Base-by-base conservation (phyloP, 1,284 basidiomycete species). In the Ganoderma leucocontextum region DNA sequence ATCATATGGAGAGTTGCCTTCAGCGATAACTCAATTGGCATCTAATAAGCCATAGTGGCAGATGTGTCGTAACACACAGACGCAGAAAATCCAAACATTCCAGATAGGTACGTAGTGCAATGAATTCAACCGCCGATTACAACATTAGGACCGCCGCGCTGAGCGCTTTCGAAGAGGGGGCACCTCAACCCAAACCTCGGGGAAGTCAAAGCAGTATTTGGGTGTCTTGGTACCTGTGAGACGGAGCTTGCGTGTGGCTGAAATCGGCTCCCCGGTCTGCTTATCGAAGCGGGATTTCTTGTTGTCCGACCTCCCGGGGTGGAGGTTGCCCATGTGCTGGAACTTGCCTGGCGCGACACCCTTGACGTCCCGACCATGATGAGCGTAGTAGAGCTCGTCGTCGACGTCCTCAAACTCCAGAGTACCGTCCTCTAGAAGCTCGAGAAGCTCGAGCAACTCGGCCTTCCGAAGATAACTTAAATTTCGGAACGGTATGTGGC, bases 251-350 rank as follows among this genome's bases (percentile, higher is more conserved):
- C 49, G 44, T 12, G 25, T 36, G 22, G 22, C n/a, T 4, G 59
- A 65, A 29, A 60, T 33, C 5, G 59, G 64, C 59, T 60, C 7
- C 7, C 64, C 64, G 2, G 64, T 65, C 47, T 41, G 13, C 35
- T 52, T 35, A 25, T 65, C 36, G 38, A 65, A 65, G 2, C 64
- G 64, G 2, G 64, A 65, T 49, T 65, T 65, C 38, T 65, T 65
- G 47, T 35, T 53, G 38, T 65, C 64, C 12, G 39, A 25, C 19
- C 64, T 57, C 47, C 64, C 64, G 38, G 35, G 29, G 38, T 60
- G 47, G 2, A n/a, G 22, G 35, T 13, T 52, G 2, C 64, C 64
- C 9, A 52, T 19, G 8, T 33, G 36, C 15, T 53, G 13, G 13
- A 60, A 60, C 25, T 17, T 17, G 12, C 58, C 58, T 8, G 58